A percentile compares a stretch with the other conserved stretches of the same genome.
Conservation (phyloP, 2,329 filamentous ascomycete species). For the Pestalotiopsis sp. region DNA sequence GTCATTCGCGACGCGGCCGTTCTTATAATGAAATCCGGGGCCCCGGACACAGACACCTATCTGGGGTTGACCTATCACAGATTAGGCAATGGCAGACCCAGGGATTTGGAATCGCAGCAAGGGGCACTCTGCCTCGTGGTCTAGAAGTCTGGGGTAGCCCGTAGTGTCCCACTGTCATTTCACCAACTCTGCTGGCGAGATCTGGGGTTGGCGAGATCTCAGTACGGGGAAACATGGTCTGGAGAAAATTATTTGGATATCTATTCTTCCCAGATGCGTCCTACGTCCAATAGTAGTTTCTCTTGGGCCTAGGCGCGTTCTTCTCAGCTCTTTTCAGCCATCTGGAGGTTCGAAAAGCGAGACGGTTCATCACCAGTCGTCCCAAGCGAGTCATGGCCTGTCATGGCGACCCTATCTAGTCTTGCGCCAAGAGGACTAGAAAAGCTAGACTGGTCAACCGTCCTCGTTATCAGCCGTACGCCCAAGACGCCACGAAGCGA, state of each 20-base stretch:
- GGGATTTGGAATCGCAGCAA: not conserved
- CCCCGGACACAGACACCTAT: constrained; percentile 3
- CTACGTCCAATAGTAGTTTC: not conserved
- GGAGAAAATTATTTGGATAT: constrained; percentile 1
- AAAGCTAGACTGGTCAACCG: not conserved
- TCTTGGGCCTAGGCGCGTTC: not conserved
- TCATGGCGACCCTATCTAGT: not conserved
- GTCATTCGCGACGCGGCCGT: not conserved
- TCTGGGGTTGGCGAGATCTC: not conserved
- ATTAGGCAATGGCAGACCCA: not conserved
- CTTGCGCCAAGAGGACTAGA: not conserved
- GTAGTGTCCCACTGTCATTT: not conserved
- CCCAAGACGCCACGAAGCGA: not conserved
- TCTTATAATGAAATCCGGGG: constrained; percentile 11
- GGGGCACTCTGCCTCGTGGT: not conserved
- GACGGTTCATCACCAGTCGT: not conserved
- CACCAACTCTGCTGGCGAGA: not conserved
- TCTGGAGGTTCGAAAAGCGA: not conserved
- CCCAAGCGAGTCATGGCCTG: not conserved
- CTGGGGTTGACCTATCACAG: not conserved
- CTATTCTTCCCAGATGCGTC: not conserved
- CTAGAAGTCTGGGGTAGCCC: constrained; percentile 5
- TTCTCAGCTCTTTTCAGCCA: not conserved
- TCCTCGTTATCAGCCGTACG: not conserved
- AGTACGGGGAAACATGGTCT: not conserved